These are phyloP conservation scores for Brassica cretica DNA, from an alignment of 345 rosid species.

Conservation along the genomic window DNA sequence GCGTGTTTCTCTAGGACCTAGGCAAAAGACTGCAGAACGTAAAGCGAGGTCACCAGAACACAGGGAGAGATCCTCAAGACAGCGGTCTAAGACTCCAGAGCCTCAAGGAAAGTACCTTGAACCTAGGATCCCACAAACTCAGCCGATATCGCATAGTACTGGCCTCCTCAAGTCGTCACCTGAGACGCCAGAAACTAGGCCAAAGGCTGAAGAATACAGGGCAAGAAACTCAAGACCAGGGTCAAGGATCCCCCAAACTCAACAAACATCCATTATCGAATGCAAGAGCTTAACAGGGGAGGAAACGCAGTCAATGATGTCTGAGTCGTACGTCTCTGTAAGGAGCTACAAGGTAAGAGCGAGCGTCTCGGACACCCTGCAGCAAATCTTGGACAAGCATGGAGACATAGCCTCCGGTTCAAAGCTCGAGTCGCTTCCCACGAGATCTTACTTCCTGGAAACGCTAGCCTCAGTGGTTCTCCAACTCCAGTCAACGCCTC, in stretches of 20 bases:
- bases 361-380: neutral
- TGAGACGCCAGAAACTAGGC: neutral
- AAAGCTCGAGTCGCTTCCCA: neutral
- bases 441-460: neutral
- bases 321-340: neutral
- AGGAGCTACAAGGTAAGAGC: neutral
- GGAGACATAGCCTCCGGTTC: neutral
- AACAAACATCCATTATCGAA: neutral
- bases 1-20: neutral
- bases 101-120: neutral
- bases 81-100: neutral
- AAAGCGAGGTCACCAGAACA: neutral
- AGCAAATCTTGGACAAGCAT: neutral
- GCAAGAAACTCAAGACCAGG: neutral
- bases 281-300: neutral
- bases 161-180: neutral
- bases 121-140: neutral
- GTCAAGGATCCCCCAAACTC: neutral
- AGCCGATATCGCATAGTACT: neutral
- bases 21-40: neutral
- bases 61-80: neutral
- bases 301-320: neutral
- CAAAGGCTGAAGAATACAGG: neutral
- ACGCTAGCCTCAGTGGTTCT: neutral
- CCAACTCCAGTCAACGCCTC: neutral